Evolutionary conservation across 495 filamentous ascomycete genomes (phyloP), one percentile per base, ranked within the genome.

Genomic region (Aspergillus taichungensis): DNA sequence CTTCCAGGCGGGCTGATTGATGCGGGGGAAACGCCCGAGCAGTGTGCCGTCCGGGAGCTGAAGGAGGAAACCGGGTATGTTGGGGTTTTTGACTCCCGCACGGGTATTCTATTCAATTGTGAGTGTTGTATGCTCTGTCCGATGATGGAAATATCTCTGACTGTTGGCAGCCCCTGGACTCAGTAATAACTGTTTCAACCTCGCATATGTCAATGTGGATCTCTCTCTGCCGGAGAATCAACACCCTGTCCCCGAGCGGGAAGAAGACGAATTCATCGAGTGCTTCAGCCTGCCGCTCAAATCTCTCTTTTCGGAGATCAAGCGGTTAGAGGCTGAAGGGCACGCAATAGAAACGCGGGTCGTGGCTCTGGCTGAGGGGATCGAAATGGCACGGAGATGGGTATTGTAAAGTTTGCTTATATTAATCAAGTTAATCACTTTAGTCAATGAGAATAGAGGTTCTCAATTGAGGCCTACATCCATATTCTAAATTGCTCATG

Each of bases 61-160:
- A 88, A 79, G 52, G 92, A 98, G 64, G 92, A 98, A 65, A 95
- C 92, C 0, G 92, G 92, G 6, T 96, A 92, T 60, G 76, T 87
- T 28, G 89, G 84, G 12, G 72, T 78, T 31, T 79, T 75, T 1
- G 64, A 75, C 33, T 73, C 83, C 58, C 76, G 76, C 7, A 87
- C 82, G 45, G 78, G 83, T 28, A 63, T 94, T 13, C 90, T 94
- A 86, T 94, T 83, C 45, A 91, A 92, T 57, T 87, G 85, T 84
- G 59, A 41, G 72, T 60, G n/a, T 24, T 24, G 18, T 24, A 24
- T 24, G 1, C 18, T 13, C 8, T 34, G 33, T 30, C 36, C 31
- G 11, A 24, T 6, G 13, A 32, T 24, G 5, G 24, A 47, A 9
- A 28, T 12, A 37, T 34, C n/a, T 37, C 24, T n/a, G 37, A 24